Evolutionary conservation across 2,329 filamentous ascomycete species (phyloP).

Genomic region (Camptophora hylomeconis): DNA sequence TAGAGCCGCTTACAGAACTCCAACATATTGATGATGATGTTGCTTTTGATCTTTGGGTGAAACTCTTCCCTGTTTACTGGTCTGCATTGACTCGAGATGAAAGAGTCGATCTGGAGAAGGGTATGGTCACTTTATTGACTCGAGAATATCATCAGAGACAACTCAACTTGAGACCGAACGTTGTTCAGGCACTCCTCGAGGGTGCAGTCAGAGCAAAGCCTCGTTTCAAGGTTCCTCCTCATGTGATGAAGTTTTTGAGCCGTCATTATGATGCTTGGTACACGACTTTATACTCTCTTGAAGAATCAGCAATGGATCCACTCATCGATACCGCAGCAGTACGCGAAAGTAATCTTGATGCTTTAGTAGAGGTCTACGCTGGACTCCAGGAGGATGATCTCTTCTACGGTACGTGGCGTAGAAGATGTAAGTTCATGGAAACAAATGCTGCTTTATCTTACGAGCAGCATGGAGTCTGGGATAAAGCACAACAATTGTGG

Average conservation of each 20-base stretch:
- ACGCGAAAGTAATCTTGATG: slow-evolving; percentile 89
- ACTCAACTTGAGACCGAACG: slow-evolving; percentile 88
- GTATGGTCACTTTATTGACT: slow-evolving; percentile 77
- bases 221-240: slow-evolving; percentile 81
- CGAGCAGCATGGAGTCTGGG: slow-evolving; percentile 98
- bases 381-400: slow-evolving; percentile 87
- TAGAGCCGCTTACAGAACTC: slow-evolving; percentile 81
- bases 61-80: slow-evolving; percentile 89
- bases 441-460: slow-evolving; percentile 95
- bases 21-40: slow-evolving; percentile 78
- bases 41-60: slow-evolving; percentile 80
- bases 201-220: slow-evolving; percentile 75
- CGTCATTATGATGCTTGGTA: slow-evolving; percentile 97
- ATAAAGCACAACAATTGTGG: slow-evolving; percentile 94
- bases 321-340: slow-evolving; percentile 72
- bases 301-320: slow-evolving; percentile 75
- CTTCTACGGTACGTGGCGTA: slow-evolving; percentile 94
- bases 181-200: slow-evolving; percentile 81
- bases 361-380: slow-evolving; percentile 84
- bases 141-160: slow-evolving; percentile 94
- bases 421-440: slow-evolving; percentile 90
- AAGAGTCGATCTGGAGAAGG: slow-evolving; percentile 76
- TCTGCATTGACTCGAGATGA: slow-evolving; percentile 78
- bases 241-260: slow-evolving; percentile 89
- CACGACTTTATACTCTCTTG: slow-evolving; percentile 77